Evolutionary conservation across 768 basidiomycete genomes (phyloP).

Genomic region (Mycena crocata): DNA sequence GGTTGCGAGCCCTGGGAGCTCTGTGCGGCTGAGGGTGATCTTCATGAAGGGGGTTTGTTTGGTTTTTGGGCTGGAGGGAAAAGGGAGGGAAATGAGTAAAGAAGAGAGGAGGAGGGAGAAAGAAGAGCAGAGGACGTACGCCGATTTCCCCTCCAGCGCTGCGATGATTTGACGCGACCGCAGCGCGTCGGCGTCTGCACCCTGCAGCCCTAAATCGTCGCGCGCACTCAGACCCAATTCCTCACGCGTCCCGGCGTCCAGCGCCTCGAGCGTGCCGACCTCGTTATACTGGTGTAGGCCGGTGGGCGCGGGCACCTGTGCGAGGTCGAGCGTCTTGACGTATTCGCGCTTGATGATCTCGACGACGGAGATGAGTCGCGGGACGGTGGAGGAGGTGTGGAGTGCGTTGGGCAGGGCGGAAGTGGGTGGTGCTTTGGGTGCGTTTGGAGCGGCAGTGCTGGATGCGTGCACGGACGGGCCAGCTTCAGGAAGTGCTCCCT

Average conservation of each 20-base stretch:
- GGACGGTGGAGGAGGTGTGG: slow-evolving; percentile 56
- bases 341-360: slow-evolving; percentile 91
- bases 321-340: slow-evolving; percentile 61
- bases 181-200: slow-evolving; percentile 34
- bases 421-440: too few species aligned
- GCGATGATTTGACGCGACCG: slow-evolving; percentile 50
- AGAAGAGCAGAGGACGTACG: slow-evolving; percentile 55
- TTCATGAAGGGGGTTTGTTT: slow-evolving; percentile 76
- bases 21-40: slow-evolving; percentile 66
- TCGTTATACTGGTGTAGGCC: slow-evolving; percentile 87
- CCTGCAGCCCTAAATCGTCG: too few species aligned
- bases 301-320: slow-evolving; percentile 50
- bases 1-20: slow-evolving; percentile 54
- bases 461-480: too few species aligned
- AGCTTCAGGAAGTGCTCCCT: slow-evolving; percentile 8
- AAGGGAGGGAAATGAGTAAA: slow-evolving; percentile 26
- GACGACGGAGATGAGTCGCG: slow-evolving; percentile 79
- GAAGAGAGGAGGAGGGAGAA: too few species aligned
- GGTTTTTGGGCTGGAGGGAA: slow-evolving; percentile 61
- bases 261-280: slow-evolving; percentile 65
- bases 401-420: too few species aligned
- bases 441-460: too few species aligned
- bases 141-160: slow-evolving; percentile 68
- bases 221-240: slow-evolving; percentile 22
- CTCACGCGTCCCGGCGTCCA: slow-evolving; percentile 36